phyloP scores from a whole-genome alignment of 805 yeast species.

The Ogataea henricii region DNA sequence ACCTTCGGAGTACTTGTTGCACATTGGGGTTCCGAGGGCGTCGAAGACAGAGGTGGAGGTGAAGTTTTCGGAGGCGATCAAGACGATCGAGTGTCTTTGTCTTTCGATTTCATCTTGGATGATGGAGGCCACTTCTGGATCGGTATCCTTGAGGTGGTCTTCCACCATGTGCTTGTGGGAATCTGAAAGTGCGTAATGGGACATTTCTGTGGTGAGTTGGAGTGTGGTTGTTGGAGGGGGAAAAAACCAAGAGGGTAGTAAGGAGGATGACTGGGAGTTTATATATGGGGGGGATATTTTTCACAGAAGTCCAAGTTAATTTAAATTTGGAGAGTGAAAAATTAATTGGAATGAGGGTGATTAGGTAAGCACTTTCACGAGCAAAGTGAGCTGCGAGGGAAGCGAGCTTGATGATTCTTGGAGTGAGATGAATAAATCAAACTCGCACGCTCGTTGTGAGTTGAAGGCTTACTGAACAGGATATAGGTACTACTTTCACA shows the following conservation, averaged over 20 bases:
- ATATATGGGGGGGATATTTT: constrained; percentile 2
- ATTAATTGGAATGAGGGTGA: not conserved
- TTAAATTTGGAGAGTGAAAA: not conserved
- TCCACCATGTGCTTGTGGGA: constrained; percentile 67
- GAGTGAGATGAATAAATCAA: no score
- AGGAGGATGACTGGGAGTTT: not conserved
- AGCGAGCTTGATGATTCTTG: no score
- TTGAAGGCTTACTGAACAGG: no score
- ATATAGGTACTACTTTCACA: no score
- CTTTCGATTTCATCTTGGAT: constrained; percentile 81
- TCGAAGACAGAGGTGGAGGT: constrained; percentile 96
- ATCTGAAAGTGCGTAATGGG: constrained; percentile 64
- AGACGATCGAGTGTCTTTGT: constrained; percentile 89
- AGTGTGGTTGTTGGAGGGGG: not conserved
- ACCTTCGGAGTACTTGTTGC: constrained; percentile 98
- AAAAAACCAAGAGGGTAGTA: not conserved
- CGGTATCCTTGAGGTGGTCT: constrained; percentile 61
- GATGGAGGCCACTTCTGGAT: constrained; percentile 77
- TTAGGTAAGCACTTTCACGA: constrained; percentile 1
- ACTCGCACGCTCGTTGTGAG: no score
- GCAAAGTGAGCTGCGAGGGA: not conserved
- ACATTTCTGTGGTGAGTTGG: constrained; percentile 5
- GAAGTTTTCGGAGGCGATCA: constrained; percentile 97
- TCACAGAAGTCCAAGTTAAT: constrained; percentile 4
- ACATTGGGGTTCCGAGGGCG: constrained; percentile 96